Evolutionary conservation across 1,284 basidiomycete species (phyloP).

Genomic region (Fomitopsis schrenkii): DNA sequence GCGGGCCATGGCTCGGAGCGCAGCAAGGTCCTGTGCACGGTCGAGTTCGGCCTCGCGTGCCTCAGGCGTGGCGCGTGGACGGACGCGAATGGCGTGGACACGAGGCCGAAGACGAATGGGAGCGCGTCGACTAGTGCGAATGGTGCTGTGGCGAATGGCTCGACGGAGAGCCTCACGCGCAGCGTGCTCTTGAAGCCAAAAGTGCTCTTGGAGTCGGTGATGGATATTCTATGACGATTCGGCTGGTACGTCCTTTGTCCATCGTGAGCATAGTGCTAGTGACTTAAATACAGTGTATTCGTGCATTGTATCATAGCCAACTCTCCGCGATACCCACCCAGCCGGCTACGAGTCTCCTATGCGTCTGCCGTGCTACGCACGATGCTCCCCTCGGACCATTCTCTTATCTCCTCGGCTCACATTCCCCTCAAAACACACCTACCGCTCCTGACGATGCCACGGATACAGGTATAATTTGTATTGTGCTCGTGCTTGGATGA

Average conservation of each 20-base stretch:
- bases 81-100: background rate
- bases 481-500: background rate
- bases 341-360: too few species aligned
- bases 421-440: background rate
- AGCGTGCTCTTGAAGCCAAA: constrained; percentile 33
- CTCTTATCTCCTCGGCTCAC: background rate
- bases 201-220: constrained; percentile 32
- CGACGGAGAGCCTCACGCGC: constrained; percentile 17
- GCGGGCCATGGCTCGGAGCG: constrained; percentile 26
- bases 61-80: constrained; percentile 14
- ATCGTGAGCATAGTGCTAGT: background rate
- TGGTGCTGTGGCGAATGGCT: constrained; percentile 3
- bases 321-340: too few species aligned
- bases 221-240: constrained; percentile 24
- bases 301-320: too few species aligned
- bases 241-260: background rate
- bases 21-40: constrained; percentile 31
- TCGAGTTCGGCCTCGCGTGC: constrained; percentile 32
- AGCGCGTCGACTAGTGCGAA: background rate
- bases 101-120: constrained; percentile 5
- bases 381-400: too few species aligned
- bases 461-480: background rate
- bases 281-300: too few species aligned
- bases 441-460: background rate
- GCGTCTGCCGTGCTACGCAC: too few species aligned